A percentile compares a stretch with the other conserved stretches of the same genome.
phyloP scores from a whole-genome alignment of 345 rosid species.

The Corchorus capsularis region DNA sequence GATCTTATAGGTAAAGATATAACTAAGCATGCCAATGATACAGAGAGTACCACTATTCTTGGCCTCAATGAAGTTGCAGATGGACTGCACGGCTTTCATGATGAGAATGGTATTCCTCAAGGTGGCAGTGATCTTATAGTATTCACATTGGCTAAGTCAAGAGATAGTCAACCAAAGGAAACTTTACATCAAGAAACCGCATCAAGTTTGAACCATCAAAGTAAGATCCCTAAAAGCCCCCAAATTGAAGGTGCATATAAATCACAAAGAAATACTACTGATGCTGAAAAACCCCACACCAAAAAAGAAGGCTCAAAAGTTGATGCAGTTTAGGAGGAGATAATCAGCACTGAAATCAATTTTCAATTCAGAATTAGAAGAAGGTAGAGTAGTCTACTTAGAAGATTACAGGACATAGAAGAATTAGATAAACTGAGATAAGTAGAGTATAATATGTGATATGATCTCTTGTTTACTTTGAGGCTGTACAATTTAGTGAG shows the following conservation, averaged over 20 bases:
- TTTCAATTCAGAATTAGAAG: background rate
- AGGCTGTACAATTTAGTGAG: background rate
- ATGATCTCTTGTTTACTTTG: background rate
- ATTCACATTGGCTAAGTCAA: background rate
- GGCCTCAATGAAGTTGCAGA: background rate
- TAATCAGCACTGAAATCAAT: background rate
- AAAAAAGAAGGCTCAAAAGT: background rate
- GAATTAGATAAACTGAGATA: background rate
- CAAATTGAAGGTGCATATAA: slow-evolving; percentile 1
- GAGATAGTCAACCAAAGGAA: background rate
- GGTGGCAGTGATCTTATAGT: background rate
- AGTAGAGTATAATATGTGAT: background rate
- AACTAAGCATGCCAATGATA: background rate
- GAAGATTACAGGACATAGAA: slow-evolving; percentile 1
- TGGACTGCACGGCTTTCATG: background rate
- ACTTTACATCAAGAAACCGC: background rate
- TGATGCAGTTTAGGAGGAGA: background rate
- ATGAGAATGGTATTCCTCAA: slow-evolving; percentile 7
- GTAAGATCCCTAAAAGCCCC: background rate
- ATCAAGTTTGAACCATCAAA: background rate
- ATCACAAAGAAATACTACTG: background rate
- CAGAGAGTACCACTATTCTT: background rate
- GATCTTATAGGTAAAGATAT: background rate
- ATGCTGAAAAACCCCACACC: background rate
- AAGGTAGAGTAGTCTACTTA: background rate